Evolutionary conservation across 805 yeast genomes (phyloP).

Genomic region (Debaryomyces castellii): DNA sequence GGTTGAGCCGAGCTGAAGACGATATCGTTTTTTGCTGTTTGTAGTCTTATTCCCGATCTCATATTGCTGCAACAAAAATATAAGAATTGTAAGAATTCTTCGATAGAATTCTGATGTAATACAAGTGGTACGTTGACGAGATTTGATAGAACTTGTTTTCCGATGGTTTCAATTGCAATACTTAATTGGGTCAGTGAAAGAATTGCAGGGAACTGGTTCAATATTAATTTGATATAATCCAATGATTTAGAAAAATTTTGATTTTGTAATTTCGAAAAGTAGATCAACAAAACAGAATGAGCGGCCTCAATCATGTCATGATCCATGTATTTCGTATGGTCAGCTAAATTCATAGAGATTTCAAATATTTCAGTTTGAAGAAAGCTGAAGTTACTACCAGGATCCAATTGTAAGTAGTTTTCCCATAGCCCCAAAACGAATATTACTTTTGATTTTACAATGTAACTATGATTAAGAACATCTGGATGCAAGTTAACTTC

Average conservation of each 20-base stretch:
- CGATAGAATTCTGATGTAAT: slow-evolving; percentile 16
- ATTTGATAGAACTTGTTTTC: slow-evolving; percentile 36
- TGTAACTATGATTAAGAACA: slow-evolving; percentile 23
- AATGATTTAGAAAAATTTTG: slow-evolving; percentile 19
- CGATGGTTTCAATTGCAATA: slow-evolving; percentile 57
- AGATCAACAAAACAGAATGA: slow-evolving; percentile 54
- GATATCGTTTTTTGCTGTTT: slow-evolving; percentile 4
- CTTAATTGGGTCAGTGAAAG: slow-evolving; percentile 55
- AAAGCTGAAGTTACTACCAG: slow-evolving; percentile 10
- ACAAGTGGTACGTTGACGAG: slow-evolving; percentile 13
- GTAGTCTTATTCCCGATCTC: slow-evolving; percentile 28
- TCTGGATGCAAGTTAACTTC: slow-evolving; percentile 31
- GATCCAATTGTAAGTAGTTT: slow-evolving; percentile 34
- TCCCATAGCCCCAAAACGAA: slow-evolving; percentile 51
- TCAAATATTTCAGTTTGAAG: slow-evolving; percentile 24
- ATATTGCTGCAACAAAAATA: slow-evolving; percentile 40
- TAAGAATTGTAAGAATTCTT: slow-evolving; percentile 42
- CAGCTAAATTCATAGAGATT: slow-evolving; percentile 33
- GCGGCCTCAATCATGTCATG: slow-evolving; percentile 52
- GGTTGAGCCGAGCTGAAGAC: slow-evolving; percentile 38
- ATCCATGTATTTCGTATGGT: slow-evolving; percentile 18
- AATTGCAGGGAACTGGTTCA: slow-evolving; percentile 55
- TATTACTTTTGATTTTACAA: slow-evolving; percentile 38
- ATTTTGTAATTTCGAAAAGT: slow-evolving; percentile 28
- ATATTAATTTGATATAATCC: slow-evolving; percentile 46